Percentiles rank a stretch among this genome's conserved stretches.
Evolutionary conservation across 2,329 filamentous ascomycete species (phyloP).

Genomic region (Colletotrichum tamarilloi): DNA sequence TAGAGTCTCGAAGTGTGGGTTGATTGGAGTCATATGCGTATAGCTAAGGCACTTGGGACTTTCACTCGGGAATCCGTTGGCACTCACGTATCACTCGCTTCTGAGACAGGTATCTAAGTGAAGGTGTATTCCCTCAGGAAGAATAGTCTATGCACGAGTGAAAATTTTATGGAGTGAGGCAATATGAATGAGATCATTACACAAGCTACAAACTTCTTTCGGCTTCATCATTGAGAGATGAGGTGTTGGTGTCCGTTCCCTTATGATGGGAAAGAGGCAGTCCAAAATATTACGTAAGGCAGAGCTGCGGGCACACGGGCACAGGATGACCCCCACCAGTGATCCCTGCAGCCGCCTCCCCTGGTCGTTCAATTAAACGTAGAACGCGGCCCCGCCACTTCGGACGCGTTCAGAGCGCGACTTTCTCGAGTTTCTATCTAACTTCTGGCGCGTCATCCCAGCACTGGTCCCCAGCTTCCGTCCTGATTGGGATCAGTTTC

Average conservation of each 20-base stretch:
- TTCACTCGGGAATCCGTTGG: neutral
- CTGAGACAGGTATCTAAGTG: neutral
- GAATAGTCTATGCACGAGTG: neutral
- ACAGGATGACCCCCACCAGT: neutral
- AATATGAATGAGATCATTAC: neutral
- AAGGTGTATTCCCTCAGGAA: neutral
- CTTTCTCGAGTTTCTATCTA: neutral
- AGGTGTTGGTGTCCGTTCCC: neutral
- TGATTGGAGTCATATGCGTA: neutral
- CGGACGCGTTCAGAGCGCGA: slow-evolving; percentile 6
- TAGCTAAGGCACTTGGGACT: neutral
- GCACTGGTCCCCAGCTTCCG: neutral
- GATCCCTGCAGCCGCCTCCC: neutral
- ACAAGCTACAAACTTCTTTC: neutral
- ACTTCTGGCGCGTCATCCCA: neutral
- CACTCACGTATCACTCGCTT: neutral
- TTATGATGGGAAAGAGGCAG: neutral
- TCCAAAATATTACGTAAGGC: neutral
- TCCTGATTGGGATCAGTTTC: neutral
- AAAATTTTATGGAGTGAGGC: neutral
- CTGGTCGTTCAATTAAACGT: slow-evolving; percentile 4
- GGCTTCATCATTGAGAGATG: neutral
- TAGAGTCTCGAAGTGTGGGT: neutral
- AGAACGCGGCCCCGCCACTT: neutral
- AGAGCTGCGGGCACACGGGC: neutral